Base-by-base conservation (phyloP, 2,329 filamentous ascomycete genomes). In the Aspergillus fumigatiaffinis region DNA sequence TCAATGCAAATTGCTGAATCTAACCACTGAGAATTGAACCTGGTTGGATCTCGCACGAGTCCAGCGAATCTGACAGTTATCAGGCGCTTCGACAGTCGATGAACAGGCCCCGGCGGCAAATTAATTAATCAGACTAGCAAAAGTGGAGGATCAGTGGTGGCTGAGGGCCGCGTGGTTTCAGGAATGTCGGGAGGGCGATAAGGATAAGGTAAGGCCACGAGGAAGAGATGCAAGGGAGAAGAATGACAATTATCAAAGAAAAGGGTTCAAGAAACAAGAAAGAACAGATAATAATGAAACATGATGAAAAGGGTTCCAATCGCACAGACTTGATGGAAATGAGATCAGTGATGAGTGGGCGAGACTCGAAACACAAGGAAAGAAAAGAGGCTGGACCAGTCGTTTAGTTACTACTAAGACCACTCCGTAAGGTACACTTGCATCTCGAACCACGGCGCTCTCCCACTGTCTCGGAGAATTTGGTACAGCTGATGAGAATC, bases 361-460 rank as follows among this genome's bases (percentile, higher is more conserved):
- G 50, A 54, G 55, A 55, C 12, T 32, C 29, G 12, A 41, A 41
- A 44, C 25, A 50, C 52, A 59, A 63, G 55, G 4, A 25, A 25
- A 26, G 5, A 50, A 53, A 58, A 56, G 59, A 62, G 63, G 63
- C 56, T 66, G 63, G 60, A 53, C 51, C 54, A 57, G 53, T 61
- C 53, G 53, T n/a, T 44, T 7, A 26, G 5, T 29, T 29, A 12
- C 28, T 29, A 5, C 25, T 7, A 6, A 7, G 25, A 25, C 8
- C n/a, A n/a, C n/a, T n/a, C n/a, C n/a, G n/a, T 29, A 4, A 29
- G 28, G 28, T 42, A n/a, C 20, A 32, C 10, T 32, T 12, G 14
- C 32, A 8, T 35, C 32, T 14, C 10, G 41, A 44, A n/a, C 41
- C n/a, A 21, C 9, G 41, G 41, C n/a, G 17, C n/a, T 21, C 32